These are phyloP conservation scores for Phytophthora sojae DNA, from an alignment of 352 stramenopile species.

Conservation along the genomic window DNA sequence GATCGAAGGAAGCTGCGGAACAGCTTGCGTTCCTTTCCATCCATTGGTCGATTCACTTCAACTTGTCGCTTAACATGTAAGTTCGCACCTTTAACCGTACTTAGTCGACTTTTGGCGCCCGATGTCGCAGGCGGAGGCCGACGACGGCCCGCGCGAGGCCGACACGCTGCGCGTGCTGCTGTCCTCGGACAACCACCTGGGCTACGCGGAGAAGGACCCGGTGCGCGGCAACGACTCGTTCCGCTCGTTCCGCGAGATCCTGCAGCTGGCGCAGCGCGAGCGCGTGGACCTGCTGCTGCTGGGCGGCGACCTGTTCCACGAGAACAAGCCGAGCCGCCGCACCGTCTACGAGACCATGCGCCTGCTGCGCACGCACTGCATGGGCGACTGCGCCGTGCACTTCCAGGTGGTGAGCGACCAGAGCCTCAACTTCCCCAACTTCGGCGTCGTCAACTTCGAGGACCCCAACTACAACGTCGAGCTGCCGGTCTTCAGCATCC, in stretches of 20 bases:
- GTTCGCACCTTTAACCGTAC: background rate
- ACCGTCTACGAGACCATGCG: constrained; percentile 98
- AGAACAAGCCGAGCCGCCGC: constrained; percentile 97
- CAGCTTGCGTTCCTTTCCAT: no score
- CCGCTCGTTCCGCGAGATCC: constrained; percentile 89
- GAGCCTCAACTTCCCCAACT: constrained; percentile 91
- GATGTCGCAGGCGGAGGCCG: constrained; percentile 19
- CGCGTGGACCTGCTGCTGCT: constrained; percentile 94
- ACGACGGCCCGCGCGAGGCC: constrained; percentile 20
- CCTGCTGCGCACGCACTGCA: constrained; percentile 95
- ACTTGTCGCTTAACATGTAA: background rate
- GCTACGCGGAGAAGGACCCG: constrained; percentile 96
- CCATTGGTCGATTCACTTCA: background rate
- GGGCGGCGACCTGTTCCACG: constrained; percentile 98
- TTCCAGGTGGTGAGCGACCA: constrained; percentile 94
- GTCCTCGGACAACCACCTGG: constrained; percentile 99
- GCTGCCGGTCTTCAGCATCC: constrained; percentile 98
- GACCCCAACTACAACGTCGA: constrained; percentile 95
- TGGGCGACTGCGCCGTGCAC: constrained; percentile 86
- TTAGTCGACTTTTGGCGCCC: background rate
- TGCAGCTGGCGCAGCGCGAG: constrained; percentile 70
- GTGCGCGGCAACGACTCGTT: constrained; percentile 95
- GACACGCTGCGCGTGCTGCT: constrained; percentile 92
- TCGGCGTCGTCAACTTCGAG: constrained; percentile 96
- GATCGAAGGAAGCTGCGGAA: no score